Percentiles rank a stretch among this genome's conserved stretches.
These are phyloP conservation scores for Marasmius sp. DNA, from an alignment of 1,284 basidiomycete genomes.

Conservation along the genomic window DNA sequence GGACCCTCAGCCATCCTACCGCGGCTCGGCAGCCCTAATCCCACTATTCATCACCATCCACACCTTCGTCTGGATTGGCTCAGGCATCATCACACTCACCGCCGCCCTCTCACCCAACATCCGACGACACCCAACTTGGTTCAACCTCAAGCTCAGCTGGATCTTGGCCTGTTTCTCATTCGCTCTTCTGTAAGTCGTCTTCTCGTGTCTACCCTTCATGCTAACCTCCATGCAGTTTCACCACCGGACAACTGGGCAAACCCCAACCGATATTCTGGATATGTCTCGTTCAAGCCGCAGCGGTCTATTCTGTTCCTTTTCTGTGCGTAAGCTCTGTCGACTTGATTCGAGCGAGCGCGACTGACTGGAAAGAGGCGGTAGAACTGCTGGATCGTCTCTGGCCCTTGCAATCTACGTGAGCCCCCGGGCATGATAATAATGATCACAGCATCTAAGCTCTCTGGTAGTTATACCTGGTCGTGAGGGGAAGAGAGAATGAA, in stretches of 20 bases:
- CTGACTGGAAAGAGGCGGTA: neutral
- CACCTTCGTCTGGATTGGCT: slow-evolving; percentile 14
- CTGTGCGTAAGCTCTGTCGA: slow-evolving; percentile 4
- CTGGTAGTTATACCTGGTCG: neutral
- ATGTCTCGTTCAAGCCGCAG: slow-evolving; percentile 15
- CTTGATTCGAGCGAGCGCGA: neutral
- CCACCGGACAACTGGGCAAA: slow-evolving; percentile 14
- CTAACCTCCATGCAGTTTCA: slow-evolving; percentile 7
- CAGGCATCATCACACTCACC: slow-evolving; percentile 10
- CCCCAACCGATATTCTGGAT: slow-evolving; percentile 5
- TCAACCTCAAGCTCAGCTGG: slow-evolving; percentile 17
- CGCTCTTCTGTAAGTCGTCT: slow-evolving; percentile 9
- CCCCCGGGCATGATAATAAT: neutral
- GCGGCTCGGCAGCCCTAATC: slow-evolving; percentile 8
- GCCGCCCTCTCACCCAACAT: slow-evolving; percentile 9
- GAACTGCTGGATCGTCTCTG: slow-evolving; percentile 15
- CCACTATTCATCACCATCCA: slow-evolving; percentile 13
- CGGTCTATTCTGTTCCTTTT: slow-evolving; percentile 7
- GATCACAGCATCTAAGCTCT: neutral
- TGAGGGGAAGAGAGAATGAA: neutral
- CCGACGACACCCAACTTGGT: slow-evolving; percentile 13
- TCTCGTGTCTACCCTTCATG: neutral
- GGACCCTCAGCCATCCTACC: neutral
- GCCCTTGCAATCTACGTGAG: slow-evolving; percentile 14
- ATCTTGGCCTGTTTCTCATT: slow-evolving; percentile 14